Evolutionary conservation across 352 stramenopile species (phyloP).

Genomic region (Globisporangium orthogonon): DNA sequence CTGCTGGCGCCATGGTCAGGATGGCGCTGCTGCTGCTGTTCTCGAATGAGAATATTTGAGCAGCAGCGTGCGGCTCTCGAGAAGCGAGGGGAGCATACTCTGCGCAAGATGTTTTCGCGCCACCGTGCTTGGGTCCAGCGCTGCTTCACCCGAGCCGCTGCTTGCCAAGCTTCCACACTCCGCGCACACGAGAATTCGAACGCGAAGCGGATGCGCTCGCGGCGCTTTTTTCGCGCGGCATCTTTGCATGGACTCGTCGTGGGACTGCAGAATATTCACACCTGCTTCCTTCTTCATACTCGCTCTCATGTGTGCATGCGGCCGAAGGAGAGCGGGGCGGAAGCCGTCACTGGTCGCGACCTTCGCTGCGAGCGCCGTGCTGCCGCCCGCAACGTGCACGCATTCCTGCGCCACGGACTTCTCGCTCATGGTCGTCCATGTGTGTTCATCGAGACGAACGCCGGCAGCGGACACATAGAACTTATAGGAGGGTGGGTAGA

Average conservation of each 20-base stretch:
- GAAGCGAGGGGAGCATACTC: not conserved
- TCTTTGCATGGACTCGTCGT: not conserved
- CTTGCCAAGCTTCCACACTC: not conserved
- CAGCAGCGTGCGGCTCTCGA: not conserved
- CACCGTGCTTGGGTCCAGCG: not conserved
- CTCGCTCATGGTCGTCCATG: constrained; percentile 41
- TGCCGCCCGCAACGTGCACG: constrained; percentile 14
- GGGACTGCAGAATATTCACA: not conserved
- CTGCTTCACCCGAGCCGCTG: not conserved
- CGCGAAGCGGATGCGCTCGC: too few species aligned
- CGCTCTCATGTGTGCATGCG: constrained; percentile 2
- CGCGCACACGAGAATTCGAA: too few species aligned
- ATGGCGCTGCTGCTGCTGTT: constrained; percentile 7
- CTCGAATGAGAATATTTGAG: constrained; percentile 3
- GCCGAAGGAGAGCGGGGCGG: constrained; percentile 14
- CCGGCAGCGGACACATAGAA: constrained; percentile 22
- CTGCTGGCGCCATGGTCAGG: not conserved
- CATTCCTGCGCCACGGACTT: constrained; percentile 39
- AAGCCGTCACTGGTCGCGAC: constrained; percentile 18
- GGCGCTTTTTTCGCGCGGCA: too few species aligned
- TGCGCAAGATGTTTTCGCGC: not conserved
- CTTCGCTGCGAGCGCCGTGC: constrained; percentile 1
- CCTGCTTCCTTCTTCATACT: not conserved
- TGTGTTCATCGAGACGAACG: constrained; percentile 2
- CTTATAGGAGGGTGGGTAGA: constrained; percentile 23